Conservation (phyloP, 1,284 basidiomycete species). For the Earliella scabrosa region DNA sequence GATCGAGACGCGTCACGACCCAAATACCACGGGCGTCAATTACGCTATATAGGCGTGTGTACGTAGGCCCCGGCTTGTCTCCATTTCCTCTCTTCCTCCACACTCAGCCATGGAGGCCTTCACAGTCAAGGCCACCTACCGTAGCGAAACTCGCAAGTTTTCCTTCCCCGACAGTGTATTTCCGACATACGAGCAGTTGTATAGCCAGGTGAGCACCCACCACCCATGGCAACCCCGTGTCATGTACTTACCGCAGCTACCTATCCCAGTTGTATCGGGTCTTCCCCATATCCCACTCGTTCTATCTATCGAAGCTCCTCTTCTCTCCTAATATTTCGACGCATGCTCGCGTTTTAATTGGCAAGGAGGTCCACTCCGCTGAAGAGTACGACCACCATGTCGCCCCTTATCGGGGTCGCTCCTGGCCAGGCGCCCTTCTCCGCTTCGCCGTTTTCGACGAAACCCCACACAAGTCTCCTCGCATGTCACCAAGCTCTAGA, state of each 20-base stretch:
- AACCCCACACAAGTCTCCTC: slow-evolving; percentile 44
- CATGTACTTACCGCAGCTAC: slow-evolving; percentile 20
- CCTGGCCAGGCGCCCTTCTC: slow-evolving; percentile 60
- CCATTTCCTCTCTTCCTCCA: slow-evolving; percentile 24
- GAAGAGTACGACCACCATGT: slow-evolving; percentile 61
- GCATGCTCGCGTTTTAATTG: slow-evolving; percentile 58
- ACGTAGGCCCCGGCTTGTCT: slow-evolving; percentile 17
- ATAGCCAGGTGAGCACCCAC: slow-evolving; percentile 43
- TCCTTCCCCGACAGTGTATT: slow-evolving; percentile 46
- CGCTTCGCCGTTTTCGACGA: slow-evolving; percentile 66
- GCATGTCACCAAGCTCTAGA: slow-evolving; percentile 9
- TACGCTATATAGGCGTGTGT: slow-evolving; percentile 19
- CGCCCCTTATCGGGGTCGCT: slow-evolving; percentile 50
- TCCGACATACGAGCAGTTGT: slow-evolving; percentile 47
- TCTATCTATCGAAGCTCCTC: slow-evolving; percentile 65
- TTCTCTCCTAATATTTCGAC: slow-evolving; percentile 57
- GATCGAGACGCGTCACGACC: slow-evolving; percentile 24
- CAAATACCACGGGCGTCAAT: slow-evolving; percentile 17
- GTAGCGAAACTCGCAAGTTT: slow-evolving; percentile 53
- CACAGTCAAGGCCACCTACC: slow-evolving; percentile 58
- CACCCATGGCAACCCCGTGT: slow-evolving; percentile 5
- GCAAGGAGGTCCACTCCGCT: slow-evolving; percentile 57
- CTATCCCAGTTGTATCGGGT: slow-evolving; percentile 63
- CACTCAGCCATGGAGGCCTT: slow-evolving; percentile 46
- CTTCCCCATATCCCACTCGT: slow-evolving; percentile 62